Conservation (phyloP, 208 protist genomes). For the Trypanosoma scelopori region DNA sequence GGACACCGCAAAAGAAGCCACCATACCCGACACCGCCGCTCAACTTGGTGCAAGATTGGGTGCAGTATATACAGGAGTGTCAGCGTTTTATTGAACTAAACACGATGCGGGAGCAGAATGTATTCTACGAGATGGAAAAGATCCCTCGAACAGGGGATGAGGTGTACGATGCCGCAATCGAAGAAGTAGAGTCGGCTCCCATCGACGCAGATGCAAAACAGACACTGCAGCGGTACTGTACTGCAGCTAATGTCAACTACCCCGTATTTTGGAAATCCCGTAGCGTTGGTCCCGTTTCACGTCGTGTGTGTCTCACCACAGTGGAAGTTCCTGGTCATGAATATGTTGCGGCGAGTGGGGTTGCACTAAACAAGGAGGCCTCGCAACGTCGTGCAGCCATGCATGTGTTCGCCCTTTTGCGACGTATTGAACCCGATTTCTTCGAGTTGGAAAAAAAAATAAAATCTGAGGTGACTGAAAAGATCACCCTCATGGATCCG, state of each 20-base stretch:
- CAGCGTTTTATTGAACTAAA: conserved; percentile 51
- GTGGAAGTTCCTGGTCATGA: conserved; percentile 66
- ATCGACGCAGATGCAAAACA: conserved; percentile 41
- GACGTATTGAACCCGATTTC: conserved; percentile 74
- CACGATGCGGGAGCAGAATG: conserved; percentile 41
- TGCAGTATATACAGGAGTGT: conserved; percentile 66
- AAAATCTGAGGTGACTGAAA: conserved; percentile 23
- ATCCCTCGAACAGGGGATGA: conserved; percentile 64
- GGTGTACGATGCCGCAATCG: conserved; percentile 59
- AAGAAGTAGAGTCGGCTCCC: conserved; percentile 48
- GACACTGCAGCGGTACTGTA: conserved; percentile 53
- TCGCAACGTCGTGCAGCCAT: conserved; percentile 71
- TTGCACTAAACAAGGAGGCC: conserved; percentile 51
- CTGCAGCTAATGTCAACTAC: conserved; percentile 23
- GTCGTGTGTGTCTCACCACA: conserved; percentile 58
- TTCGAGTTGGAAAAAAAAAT: conserved; percentile 27
- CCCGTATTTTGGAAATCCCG: conserved; percentile 40
- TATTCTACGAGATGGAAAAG: conserved; percentile 58
- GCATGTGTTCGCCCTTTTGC: conserved; percentile 75
- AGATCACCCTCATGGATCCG: conserved; percentile 9
- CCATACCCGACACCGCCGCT: conserved; percentile 20
- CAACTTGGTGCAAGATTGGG: conserved; percentile 38
- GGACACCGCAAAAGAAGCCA: conserved; percentile 22
- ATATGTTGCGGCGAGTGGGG: conserved; percentile 56
- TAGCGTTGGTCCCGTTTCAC: conserved; percentile 44